phyloP scores from a whole-genome alignment of 2,329 filamentous ascomycete species.

The Aureobasidium namibiae region DNA sequence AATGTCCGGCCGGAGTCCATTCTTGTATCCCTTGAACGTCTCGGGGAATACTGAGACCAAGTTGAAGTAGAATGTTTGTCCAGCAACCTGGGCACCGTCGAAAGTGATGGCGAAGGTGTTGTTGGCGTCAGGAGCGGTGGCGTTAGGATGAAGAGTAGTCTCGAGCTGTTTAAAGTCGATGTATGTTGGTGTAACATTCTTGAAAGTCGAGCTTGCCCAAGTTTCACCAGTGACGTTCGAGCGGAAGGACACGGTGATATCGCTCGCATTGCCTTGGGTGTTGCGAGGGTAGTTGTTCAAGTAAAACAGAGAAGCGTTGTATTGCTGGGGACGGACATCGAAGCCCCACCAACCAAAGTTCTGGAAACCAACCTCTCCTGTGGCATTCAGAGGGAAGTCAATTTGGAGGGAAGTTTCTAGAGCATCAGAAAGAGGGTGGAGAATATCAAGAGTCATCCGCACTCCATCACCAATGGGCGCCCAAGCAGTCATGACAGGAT shows the following conservation, averaged over 20 bases:
- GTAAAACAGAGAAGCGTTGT: slow-evolving; percentile 45
- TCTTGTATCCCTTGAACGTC: slow-evolving; percentile 45
- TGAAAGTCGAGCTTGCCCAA: slow-evolving; percentile 30
- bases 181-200: slow-evolving; percentile 13
- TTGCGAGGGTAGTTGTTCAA: slow-evolving; percentile 28
- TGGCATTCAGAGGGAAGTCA: slow-evolving; percentile 27
- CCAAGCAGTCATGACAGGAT: slow-evolving; percentile 22
- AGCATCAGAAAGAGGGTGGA: slow-evolving; percentile 37
- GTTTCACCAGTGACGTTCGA: slow-evolving; percentile 34
- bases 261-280: slow-evolving; percentile 25
- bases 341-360: slow-evolving; percentile 48
- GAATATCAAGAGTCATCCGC: slow-evolving; percentile 29
- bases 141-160: slow-evolving; percentile 34
- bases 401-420: slow-evolving; percentile 37
- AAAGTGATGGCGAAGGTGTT: slow-evolving; percentile 46
- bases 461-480: slow-evolving; percentile 26
- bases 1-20: slow-evolving; percentile 44
- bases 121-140: slow-evolving; percentile 39
- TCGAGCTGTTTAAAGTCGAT: slow-evolving; percentile 22
- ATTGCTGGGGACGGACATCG: slow-evolving; percentile 39
- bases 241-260: slow-evolving; percentile 33
- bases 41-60: slow-evolving; percentile 47
- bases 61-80: slow-evolving; percentile 41
- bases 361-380: slow-evolving; percentile 38
- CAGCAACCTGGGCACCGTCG: slow-evolving; percentile 33